These are phyloP conservation scores for Botrytis fragariae DNA, from an alignment of 2,329 filamentous ascomycete genomes.

Conservation along the genomic window DNA sequence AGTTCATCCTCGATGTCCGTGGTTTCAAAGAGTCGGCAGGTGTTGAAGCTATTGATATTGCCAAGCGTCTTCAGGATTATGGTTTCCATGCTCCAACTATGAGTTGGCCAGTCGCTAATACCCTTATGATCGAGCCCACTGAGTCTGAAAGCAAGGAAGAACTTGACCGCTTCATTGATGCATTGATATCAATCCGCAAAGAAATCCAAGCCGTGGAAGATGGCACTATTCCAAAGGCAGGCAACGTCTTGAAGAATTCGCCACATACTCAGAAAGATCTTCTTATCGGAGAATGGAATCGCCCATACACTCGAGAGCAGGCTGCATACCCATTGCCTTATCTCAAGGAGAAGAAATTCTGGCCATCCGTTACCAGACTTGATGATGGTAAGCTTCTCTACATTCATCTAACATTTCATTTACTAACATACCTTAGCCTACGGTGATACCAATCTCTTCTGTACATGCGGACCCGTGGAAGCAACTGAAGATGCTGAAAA, in stretches of 20 bases:
- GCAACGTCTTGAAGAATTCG: constrained; percentile 84
- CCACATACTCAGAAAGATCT: constrained; percentile 85
- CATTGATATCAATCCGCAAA: constrained; percentile 77
- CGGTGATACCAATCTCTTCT: constrained; percentile 90
- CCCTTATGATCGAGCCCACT: constrained; percentile 96
- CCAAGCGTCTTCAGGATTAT: constrained; percentile 95
- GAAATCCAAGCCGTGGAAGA: constrained; percentile 85
- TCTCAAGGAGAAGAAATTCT: constrained; percentile 95
- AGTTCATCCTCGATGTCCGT: constrained; percentile 91
- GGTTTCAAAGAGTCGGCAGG: constrained; percentile 80
- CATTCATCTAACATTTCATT: constrained; percentile 20
- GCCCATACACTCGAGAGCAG: constrained; percentile 76
- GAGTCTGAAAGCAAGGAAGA: constrained; percentile 91
- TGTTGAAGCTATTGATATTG: constrained; percentile 89
- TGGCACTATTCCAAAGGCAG: constrained; percentile 69
- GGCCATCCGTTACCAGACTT: constrained; percentile 81
- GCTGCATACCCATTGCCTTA: constrained; percentile 84
- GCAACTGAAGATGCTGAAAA: constrained; percentile 60
- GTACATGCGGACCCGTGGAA: constrained; percentile 85
- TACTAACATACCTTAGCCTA: constrained; percentile 56
- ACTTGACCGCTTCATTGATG: constrained; percentile 89
- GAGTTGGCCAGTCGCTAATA: constrained; percentile 94
- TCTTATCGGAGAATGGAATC: constrained; percentile 72
- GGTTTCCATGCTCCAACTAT: constrained; percentile 97
- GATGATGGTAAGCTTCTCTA: constrained; percentile 70